Conservation (phyloP, 1,284 basidiomycete species). For the Trichosporon sp. region DNA sequence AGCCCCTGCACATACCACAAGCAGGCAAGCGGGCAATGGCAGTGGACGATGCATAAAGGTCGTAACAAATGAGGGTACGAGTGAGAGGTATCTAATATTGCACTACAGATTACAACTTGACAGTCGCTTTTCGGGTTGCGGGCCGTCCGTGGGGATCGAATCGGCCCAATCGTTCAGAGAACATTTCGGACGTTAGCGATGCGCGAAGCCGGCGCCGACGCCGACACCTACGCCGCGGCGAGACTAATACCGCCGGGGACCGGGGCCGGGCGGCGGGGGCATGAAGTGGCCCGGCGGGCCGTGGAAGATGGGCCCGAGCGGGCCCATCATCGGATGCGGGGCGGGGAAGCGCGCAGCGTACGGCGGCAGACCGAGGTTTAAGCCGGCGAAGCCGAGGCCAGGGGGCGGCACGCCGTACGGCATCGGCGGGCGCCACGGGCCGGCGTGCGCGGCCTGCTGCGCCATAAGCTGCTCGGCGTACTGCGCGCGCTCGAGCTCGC, state of each 20-base stretch:
- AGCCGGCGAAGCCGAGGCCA: not conserved
- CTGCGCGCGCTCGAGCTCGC: not conserved
- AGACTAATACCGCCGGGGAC: not conserved
- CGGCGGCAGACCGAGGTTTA: not conserved
- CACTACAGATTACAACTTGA: not conserved
- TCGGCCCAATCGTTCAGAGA: no score
- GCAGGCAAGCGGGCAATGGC: not conserved
- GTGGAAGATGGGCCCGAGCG: not conserved
- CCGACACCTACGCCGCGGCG: no score
- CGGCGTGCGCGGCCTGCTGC: not conserved
- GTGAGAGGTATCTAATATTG: not conserved
- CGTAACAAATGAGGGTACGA: not conserved
- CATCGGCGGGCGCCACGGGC: not conserved
- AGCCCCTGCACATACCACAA: not conserved
- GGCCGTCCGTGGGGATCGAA: not conserved
- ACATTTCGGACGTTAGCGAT: no score
- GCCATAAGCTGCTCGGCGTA: not conserved
- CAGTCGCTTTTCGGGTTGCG: not conserved
- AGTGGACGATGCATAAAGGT: not conserved
- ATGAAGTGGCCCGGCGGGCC: not conserved
- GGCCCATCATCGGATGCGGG: not conserved
- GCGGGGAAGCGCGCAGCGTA: slow-evolving; percentile 1
- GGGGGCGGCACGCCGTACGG: not conserved
- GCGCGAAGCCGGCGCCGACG: no score
- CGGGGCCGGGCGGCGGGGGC: not conserved